These are phyloP conservation scores for Gracilaria gracilis DNA, from an alignment of 23 red algal genomes.

Conservation along the genomic window DNA sequence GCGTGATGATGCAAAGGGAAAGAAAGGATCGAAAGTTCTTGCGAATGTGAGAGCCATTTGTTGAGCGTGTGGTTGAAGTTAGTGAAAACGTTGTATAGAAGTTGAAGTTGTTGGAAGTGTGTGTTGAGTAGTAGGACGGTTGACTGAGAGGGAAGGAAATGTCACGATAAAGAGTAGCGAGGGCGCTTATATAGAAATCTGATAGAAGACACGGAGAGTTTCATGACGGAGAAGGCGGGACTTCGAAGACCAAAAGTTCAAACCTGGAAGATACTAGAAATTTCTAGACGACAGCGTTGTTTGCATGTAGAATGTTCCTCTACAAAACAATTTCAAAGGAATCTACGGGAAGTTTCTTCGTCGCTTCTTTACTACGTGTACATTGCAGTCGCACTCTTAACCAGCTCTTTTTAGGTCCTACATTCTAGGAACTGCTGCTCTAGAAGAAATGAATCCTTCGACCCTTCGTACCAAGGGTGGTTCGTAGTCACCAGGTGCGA, in stretches of 20 bases:
- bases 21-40: conserved; percentile 7
- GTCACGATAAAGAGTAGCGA: neutral
- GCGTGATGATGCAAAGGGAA: neutral
- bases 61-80: neutral
- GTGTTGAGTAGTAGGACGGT: neutral
- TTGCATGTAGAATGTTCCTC: neutral
- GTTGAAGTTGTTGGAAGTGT: neutral
- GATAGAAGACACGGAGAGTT: neutral
- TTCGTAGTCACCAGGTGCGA: too few species aligned
- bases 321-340: neutral
- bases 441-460: too few species aligned
- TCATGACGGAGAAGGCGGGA: neutral
- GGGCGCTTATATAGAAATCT: neutral
- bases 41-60: conserved; percentile 8
- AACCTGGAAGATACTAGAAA: neutral
- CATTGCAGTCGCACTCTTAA: too few species aligned
- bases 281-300: neutral
- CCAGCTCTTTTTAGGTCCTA: too few species aligned
- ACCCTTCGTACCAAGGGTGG: too few species aligned
- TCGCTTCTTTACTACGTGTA: too few species aligned
- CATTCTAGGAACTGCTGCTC: too few species aligned
- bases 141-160: neutral
- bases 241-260: neutral
- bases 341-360: neutral
- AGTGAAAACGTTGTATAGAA: neutral